Conservation (phyloP, 495 filamentous ascomycete genomes). For the Talaromyces stipitatus region DNA sequence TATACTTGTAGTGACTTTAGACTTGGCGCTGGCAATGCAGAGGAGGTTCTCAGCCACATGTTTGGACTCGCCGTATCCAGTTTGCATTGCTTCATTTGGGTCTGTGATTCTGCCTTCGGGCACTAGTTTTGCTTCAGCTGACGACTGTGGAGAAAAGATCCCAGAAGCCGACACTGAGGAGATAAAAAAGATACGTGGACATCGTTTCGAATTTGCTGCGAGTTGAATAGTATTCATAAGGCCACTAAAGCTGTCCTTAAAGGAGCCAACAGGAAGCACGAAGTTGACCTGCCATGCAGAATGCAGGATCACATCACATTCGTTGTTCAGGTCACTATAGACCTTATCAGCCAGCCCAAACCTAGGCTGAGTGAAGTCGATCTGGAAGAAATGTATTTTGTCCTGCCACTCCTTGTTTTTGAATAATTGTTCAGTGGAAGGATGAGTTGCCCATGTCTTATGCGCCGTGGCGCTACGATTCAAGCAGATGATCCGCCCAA, state of each 20-base stretch:
- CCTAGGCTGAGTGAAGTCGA: conserved; percentile 34
- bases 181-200: not conserved
- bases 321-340: conserved; percentile 28
- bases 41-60: conserved; percentile 42
- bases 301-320: conserved; percentile 48
- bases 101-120: conserved; percentile 39
- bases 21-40: conserved; percentile 26
- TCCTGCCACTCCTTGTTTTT: not conserved
- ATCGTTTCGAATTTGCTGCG: not conserved
- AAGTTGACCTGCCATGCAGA: conserved; percentile 60
- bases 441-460: conserved; percentile 5
- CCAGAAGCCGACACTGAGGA: not conserved
- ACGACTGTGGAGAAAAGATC: conserved; percentile 1
- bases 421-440: not conserved
- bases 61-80: conserved; percentile 49
- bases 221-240: not conserved
- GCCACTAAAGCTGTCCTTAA: conserved; percentile 28
- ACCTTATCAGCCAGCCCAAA: conserved; percentile 33
- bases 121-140: conserved; percentile 10
- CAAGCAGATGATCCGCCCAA: conserved; percentile 47
- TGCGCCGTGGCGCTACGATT: conserved; percentile 33
- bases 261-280: conserved; percentile 47
- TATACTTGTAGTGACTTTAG: conserved; percentile 34
- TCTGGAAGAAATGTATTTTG: conserved; percentile 37
- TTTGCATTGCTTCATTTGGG: conserved; percentile 17